These are phyloP conservation scores for Cystobasidium tubakii DNA, from an alignment of 768 basidiomycete genomes.

Conservation along the genomic window DNA sequence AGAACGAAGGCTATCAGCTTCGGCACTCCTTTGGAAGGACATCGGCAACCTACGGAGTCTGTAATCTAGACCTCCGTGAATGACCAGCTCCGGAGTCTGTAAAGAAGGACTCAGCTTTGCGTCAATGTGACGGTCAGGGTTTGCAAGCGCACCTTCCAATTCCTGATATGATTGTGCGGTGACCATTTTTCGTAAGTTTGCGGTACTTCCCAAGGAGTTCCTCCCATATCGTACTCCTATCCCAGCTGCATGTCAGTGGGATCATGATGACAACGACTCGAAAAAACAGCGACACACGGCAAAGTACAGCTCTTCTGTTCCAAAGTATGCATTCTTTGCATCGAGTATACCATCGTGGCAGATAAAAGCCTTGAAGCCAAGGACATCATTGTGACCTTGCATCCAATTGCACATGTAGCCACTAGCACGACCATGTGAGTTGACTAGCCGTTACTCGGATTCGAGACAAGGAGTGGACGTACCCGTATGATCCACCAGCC, in stretches of 20 bases:
- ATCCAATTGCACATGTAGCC: slow-evolving; percentile 2
- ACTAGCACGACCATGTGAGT: neutral
- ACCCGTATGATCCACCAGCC: slow-evolving; percentile 57
- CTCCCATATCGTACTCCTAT: slow-evolving; percentile 43
- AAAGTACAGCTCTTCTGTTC: slow-evolving; percentile 35
- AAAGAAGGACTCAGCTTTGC: neutral
- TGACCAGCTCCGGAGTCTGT: slow-evolving; percentile 44
- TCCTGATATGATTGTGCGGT: slow-evolving; percentile 39
- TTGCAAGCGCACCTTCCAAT: slow-evolving; percentile 37
- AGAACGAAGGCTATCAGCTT: neutral
- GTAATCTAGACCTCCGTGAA: slow-evolving; percentile 45
- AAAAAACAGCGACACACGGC: neutral
- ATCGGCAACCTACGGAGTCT: slow-evolving; percentile 35
- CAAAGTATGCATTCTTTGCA: slow-evolving; percentile 61
- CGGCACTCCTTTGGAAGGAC: neutral
- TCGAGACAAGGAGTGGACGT: neutral
- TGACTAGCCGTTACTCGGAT: too few relatives aligned
- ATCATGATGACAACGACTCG: too few relatives aligned
- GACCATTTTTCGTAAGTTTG: slow-evolving; percentile 39
- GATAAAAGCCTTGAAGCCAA: slow-evolving; percentile 83
- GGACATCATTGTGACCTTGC: slow-evolving; percentile 80
- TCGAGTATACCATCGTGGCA: slow-evolving; percentile 76
- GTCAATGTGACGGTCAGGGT: neutral
- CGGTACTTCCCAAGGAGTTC: slow-evolving; percentile 43
- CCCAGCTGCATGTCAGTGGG: too few relatives aligned